Percentiles rank a stretch among this genome's conserved stretches.
phyloP scores from a whole-genome alignment of 2,329 filamentous ascomycete species.

The Niveomyces coronatus region DNA sequence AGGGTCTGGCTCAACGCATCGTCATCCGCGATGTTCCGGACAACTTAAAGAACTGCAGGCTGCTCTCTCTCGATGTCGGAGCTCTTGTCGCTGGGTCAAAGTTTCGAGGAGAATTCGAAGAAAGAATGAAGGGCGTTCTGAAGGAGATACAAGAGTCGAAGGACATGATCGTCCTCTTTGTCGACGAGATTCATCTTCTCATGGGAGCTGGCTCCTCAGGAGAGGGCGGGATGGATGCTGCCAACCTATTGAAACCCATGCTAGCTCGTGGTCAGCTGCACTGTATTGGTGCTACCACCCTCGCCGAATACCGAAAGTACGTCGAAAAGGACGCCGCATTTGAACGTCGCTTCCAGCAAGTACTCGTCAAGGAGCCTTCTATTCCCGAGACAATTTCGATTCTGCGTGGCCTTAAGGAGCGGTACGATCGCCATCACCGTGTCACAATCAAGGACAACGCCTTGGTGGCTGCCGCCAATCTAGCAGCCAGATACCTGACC shows the following conservation, averaged over 20 bases:
- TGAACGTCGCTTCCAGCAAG: conserved; percentile 96
- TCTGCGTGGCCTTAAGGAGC: conserved; percentile 94
- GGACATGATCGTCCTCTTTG: conserved; percentile 95
- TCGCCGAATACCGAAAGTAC: conserved; percentile 95
- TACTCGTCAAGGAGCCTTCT: conserved; percentile 87
- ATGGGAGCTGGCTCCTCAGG: conserved; percentile 95
- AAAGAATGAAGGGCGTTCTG: conserved; percentile 97
- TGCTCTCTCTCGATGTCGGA: conserved; percentile 91
- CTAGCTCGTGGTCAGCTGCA: conserved; percentile 91
- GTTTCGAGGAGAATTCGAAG: conserved; percentile 96
- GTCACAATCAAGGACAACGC: conserved; percentile 93
- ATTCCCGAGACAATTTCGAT: conserved; percentile 91
- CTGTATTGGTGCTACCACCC: conserved; percentile 93
- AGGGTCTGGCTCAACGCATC: conserved; percentile 89
- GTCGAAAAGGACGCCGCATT: conserved; percentile 98
- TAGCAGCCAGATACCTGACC: conserved; percentile 90
- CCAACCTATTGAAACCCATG: conserved; percentile 97
- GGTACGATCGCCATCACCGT: conserved; percentile 96
- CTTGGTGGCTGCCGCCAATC: conserved; percentile 80
- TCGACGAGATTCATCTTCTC: conserved; percentile 95
- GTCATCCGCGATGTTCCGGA: conserved; percentile 95
- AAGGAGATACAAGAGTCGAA: conserved; percentile 94
- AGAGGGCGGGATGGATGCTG: conserved; percentile 97
- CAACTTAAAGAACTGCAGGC: conserved; percentile 84
- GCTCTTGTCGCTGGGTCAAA: conserved; percentile 95